Conservation (phyloP, 768 basidiomycete genomes). For the Sarcodon sp. region DNA sequence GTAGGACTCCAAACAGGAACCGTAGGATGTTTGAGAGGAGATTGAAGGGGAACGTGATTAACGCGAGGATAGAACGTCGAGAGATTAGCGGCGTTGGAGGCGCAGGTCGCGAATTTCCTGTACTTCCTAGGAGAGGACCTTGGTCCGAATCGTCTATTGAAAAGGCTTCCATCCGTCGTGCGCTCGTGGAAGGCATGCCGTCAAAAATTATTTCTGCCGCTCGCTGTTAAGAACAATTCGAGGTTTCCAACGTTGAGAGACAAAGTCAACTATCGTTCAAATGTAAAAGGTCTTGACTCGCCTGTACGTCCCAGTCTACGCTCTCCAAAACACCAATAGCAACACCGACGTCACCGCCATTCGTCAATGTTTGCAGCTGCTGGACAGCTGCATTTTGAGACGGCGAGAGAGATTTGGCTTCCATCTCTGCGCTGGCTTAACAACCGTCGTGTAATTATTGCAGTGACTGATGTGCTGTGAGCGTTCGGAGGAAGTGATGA, state of each 20-base stretch:
- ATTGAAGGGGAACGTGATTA: constrained; percentile 48
- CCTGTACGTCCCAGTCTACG: constrained; percentile 65
- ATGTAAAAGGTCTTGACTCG: constrained; percentile 14
- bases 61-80: constrained; percentile 27
- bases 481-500: too few species aligned
- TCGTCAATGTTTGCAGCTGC: constrained; percentile 46
- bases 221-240: constrained; percentile 21
- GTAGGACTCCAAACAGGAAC: constrained; percentile 53
- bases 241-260: background rate
- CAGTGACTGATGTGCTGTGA: too few species aligned
- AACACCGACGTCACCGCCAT: constrained; percentile 46
- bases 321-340: constrained; percentile 46
- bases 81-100: constrained; percentile 2
- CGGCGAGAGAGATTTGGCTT: constrained; percentile 12
- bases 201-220: constrained; percentile 53
- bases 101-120: constrained; percentile 4
- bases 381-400: constrained; percentile 14
- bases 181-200: constrained; percentile 8
- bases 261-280: constrained; percentile 1
- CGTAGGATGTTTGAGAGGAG: constrained; percentile 47
- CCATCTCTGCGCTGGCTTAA: constrained; percentile 1
- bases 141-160: constrained; percentile 42
- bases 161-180: constrained; percentile 23
- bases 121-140: constrained; percentile 12
- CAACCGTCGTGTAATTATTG: too few species aligned